A percentile compares a stretch with the other conserved stretches of the same genome.
These are phyloP conservation scores for Jamesozyma gamospora DNA, from an alignment of 805 yeast genomes.

Conservation along the genomic window DNA sequence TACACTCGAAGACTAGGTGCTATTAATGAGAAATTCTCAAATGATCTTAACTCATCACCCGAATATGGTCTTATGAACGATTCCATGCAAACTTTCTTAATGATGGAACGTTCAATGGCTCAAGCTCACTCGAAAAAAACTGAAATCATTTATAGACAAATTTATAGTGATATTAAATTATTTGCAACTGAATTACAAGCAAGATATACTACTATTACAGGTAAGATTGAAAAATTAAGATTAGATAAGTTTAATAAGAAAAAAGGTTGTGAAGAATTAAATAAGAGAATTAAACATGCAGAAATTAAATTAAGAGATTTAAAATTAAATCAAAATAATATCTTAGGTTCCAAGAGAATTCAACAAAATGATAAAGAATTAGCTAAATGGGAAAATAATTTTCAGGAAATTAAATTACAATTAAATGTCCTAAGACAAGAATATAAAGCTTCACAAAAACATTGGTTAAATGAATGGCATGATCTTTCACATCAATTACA, in stretches of 20 bases:
- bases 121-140: conserved; percentile 26
- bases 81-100: conserved; percentile 10
- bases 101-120: conserved; percentile 20
- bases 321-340: conserved; percentile 23
- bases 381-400: conserved; percentile 23
- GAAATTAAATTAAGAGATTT: conserved; percentile 20
- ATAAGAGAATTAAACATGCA: conserved; percentile 20
- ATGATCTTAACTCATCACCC: conserved; percentile 15
- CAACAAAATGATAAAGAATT: conserved; percentile 23
- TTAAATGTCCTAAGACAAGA: conserved; percentile 24
- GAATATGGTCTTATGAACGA: conserved; percentile 25
- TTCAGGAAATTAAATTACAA: conserved; percentile 18
- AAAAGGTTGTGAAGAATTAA: conserved; percentile 22
- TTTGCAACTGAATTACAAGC: conserved; percentile 21
- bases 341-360: conserved; percentile 21
- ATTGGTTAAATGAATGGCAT: conserved; percentile 29
- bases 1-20: conserved; percentile 28
- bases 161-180: conserved; percentile 19
- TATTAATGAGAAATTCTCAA: conserved; percentile 19
- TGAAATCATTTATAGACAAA: conserved; percentile 19
- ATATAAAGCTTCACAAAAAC: conserved; percentile 24
- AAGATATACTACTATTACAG: conserved; percentile 20
- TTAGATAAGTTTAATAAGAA: conserved; percentile 22
- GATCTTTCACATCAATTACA: conserved; percentile 20
- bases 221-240: conserved; percentile 24